Evolutionary conservation across 2,329 filamentous ascomycete genomes (phyloP).

Genomic region (Microcera coccophila): DNA sequence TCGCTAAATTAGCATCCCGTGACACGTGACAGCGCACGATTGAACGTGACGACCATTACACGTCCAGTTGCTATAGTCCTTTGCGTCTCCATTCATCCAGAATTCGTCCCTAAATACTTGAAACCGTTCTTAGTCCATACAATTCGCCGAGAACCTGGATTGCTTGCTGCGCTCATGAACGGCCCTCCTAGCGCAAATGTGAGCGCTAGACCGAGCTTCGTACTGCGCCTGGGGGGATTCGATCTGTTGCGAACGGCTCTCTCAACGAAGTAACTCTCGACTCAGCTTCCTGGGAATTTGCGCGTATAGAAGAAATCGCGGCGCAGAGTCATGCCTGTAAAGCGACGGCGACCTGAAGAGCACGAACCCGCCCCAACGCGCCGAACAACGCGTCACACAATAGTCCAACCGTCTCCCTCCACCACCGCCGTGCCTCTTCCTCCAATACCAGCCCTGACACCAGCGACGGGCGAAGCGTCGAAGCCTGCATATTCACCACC

Average conservation of each 20-base stretch:
- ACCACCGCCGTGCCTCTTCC: neutral
- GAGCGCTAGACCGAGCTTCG: neutral
- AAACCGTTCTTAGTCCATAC: no score
- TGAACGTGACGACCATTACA: no score
- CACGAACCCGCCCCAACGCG: conserved; percentile 29
- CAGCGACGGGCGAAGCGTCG: conserved; percentile 14
- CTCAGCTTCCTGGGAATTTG: neutral
- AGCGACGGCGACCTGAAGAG: conserved; percentile 36
- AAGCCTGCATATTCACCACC: conserved; percentile 20
- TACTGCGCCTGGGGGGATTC: neutral
- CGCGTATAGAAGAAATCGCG: no score
- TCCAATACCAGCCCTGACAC: conserved; percentile 7
- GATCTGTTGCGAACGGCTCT: neutral
- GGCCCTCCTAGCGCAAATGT: neutral
- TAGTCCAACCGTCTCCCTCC: conserved; percentile 11
- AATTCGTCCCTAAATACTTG: no score
- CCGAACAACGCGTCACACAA: conserved; percentile 40
- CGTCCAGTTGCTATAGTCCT: no score
- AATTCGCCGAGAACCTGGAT: no score
- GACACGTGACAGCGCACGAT: no score
- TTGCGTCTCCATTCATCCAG: no score
- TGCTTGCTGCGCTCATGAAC: no score
- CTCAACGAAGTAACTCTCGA: conserved; percentile 2
- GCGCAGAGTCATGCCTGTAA: conserved; percentile 33
- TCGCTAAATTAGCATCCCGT: no score